phyloP scores from a whole-genome alignment of 1,284 basidiomycete genomes.

The Ustilago sp. region DNA sequence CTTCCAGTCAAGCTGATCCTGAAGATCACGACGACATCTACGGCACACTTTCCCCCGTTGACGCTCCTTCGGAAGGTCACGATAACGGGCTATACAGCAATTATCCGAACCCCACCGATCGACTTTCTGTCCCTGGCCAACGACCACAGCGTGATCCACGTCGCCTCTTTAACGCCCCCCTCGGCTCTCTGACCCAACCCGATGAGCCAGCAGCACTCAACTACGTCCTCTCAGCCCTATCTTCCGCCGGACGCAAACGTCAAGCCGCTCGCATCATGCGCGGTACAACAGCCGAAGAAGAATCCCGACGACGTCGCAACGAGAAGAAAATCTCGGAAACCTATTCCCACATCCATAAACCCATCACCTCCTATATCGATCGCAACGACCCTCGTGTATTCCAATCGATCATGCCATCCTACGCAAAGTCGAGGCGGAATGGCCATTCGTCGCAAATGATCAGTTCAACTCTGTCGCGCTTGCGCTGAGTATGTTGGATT shows the following conservation, averaged over 20 bases:
- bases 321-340: conserved; percentile 59
- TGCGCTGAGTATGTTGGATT: conserved; percentile 64
- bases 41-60: conserved; percentile 50
- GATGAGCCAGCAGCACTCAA: conserved; percentile 58
- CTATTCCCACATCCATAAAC: conserved; percentile 29
- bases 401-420: conserved; percentile 63
- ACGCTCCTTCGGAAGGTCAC: conserved; percentile 43
- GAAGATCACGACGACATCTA: conserved; percentile 60
- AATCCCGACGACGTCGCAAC: conserved; percentile 48
- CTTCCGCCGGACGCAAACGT: conserved; percentile 60
- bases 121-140: conserved; percentile 42
- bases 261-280: conserved; percentile 65
- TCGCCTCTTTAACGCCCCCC: conserved; percentile 29
- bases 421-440: conserved; percentile 67
- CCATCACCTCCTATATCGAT: conserved; percentile 54
- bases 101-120: conserved; percentile 17
- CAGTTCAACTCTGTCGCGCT: conserved; percentile 65
- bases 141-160: conserved; percentile 44
- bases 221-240: conserved; percentile 61
- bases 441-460: conserved; percentile 65
- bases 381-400: conserved; percentile 55
- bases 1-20: conserved; percentile 38
- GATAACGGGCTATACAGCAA: conserved; percentile 34
- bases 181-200: conserved; percentile 62
- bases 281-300: conserved; percentile 62